These are phyloP conservation scores for Sungouiella blattae DNA, from an alignment of 805 yeast genomes.

Conservation along the genomic window DNA sequence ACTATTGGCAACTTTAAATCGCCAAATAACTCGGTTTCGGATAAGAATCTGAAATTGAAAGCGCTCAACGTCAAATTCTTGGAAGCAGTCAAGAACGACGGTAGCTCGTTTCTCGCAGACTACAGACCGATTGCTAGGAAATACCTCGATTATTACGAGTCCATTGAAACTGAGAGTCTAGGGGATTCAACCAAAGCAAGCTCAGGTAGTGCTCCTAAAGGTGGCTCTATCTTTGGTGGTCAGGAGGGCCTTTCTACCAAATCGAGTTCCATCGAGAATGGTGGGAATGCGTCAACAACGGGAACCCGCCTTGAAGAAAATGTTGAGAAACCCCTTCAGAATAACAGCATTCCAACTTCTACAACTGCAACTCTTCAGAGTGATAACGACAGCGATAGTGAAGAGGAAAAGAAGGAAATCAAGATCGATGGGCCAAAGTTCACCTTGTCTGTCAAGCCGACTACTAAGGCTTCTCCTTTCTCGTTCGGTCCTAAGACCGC, in stretches of 20 bases:
- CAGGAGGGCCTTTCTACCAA: too few species aligned
- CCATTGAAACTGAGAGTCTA: constrained; percentile 20
- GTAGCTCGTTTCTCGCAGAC: constrained; percentile 31
- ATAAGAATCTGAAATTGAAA: constrained; percentile 47
- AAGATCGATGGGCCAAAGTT: constrained; percentile 37
- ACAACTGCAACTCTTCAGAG: constrained; percentile 6
- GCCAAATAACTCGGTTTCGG: constrained; percentile 7
- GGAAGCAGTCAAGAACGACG: constrained; percentile 47
- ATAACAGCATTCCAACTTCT: background rate
- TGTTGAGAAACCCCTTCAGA: background rate
- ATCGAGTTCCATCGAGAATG: too few species aligned
- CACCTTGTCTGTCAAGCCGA: constrained; percentile 23
- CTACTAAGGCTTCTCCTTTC: constrained; percentile 34
- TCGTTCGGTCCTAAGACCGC: constrained; percentile 32
- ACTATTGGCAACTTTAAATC: too few species aligned
- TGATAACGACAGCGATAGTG: constrained; percentile 24
- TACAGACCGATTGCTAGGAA: constrained; percentile 54
- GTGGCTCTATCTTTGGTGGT: background rate
- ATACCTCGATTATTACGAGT: constrained; percentile 51
- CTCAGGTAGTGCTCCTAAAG: background rate
- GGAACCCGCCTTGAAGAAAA: too few species aligned
- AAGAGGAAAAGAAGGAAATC: constrained; percentile 19
- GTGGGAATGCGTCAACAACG: too few species aligned
- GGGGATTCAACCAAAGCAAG: background rate
- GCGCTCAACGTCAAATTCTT: constrained; percentile 65